A percentile compares a stretch with the other conserved stretches of the same genome.
Conservation (phyloP, 192 early-diverging fungal genomes). For the Backusella sp. region DNA sequence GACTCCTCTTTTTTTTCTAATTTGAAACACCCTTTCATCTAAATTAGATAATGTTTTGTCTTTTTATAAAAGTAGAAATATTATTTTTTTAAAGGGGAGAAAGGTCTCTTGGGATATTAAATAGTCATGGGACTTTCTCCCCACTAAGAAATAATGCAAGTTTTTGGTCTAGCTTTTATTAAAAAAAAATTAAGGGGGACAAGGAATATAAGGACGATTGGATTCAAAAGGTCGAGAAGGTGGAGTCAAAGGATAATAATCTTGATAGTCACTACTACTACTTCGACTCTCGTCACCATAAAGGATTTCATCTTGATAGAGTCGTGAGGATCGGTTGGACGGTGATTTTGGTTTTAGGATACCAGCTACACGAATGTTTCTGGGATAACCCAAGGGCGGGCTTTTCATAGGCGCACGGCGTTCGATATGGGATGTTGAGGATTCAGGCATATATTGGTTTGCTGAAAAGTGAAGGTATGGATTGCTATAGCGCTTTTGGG, state of each 20-base stretch:
- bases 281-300: not conserved
- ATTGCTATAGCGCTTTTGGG: not conserved
- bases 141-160: too few relatives aligned
- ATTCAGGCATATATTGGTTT: slow-evolving; percentile 1
- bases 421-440: not conserved
- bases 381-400: not conserved
- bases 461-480: not conserved
- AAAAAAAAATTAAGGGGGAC: not conserved
- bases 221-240: slow-evolving; percentile 4
- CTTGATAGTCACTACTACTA: not conserved
- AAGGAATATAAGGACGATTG: slow-evolving; percentile 6
- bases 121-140: too few relatives aligned
- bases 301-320: not conserved
- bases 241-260: not conserved
- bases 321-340: not conserved
- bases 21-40: too few relatives aligned
- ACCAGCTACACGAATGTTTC: not conserved
- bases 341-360: not conserved
- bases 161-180: too few relatives aligned
- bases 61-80: too few relatives aligned
- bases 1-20: too few relatives aligned
- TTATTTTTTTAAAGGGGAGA: too few relatives aligned
- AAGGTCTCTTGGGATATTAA: too few relatives aligned
- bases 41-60: too few relatives aligned
- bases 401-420: not conserved